These are phyloP conservation scores for Xylaria sp. DNA, from an alignment of 2,329 filamentous ascomycete genomes.

Conservation along the genomic window DNA sequence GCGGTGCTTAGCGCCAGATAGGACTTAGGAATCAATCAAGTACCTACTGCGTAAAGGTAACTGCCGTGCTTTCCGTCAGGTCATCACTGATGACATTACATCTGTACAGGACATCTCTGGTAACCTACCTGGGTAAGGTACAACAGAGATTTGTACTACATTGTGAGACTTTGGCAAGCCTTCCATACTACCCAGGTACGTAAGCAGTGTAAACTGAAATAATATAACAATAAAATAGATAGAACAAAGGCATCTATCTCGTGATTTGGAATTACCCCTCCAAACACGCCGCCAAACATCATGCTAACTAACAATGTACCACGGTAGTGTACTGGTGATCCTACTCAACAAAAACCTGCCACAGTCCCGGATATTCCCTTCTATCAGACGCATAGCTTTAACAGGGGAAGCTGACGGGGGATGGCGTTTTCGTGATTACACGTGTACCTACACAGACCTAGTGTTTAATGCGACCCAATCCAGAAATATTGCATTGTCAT, in stretches of 20 bases:
- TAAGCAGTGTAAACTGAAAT: too few relatives aligned
- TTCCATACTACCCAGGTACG: too few relatives aligned
- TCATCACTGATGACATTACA: conserved; percentile 12
- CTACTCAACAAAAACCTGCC: background rate
- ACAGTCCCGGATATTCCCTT: background rate
- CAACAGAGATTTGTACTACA: background rate
- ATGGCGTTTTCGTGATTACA: conserved; percentile 5
- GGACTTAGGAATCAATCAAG: background rate
- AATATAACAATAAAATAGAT: conserved; percentile 1
- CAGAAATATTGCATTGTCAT: conserved; percentile 16
- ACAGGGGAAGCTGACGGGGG: background rate
- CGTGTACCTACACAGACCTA: background rate
- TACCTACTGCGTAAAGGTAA: background rate
- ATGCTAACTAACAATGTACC: background rate
- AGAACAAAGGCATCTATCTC: conserved; percentile 3
- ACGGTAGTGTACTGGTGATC: background rate
- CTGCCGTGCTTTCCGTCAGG: conserved; percentile 28
- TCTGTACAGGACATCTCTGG: background rate
- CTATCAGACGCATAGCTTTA: background rate
- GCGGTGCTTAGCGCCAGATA: background rate
- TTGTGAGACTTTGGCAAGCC: background rate
- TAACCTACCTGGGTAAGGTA: background rate
- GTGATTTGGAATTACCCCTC: conserved; percentile 37
- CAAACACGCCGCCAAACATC: background rate
- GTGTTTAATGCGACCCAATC: conserved; percentile 13